A percentile compares a stretch with the other conserved stretches of the same genome.
These are phyloP conservation scores for Leishmania martiniquensis DNA, from an alignment of 208 protist genomes.

Conservation along the genomic window DNA sequence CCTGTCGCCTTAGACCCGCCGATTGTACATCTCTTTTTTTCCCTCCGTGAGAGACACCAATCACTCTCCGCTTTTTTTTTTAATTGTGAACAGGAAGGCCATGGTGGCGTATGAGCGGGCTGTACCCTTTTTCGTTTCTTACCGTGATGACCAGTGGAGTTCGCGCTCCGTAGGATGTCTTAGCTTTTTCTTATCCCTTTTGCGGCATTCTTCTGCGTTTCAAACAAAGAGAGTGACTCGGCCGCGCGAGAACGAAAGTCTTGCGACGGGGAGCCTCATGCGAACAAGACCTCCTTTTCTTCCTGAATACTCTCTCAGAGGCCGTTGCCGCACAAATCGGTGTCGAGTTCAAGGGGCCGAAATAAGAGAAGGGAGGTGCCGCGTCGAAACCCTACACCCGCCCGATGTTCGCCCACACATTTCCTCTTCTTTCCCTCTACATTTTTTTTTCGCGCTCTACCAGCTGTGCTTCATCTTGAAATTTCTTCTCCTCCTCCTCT, in stretches of 20 bases:
- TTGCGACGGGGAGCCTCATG: slow-evolving; percentile 3
- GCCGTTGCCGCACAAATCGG: neutral
- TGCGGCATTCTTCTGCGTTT: neutral
- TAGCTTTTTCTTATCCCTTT: neutral
- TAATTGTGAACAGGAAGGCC: neutral
- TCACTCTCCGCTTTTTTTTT: neutral
- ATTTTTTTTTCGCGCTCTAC: neutral
- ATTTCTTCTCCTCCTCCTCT: neutral
- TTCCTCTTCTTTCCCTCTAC: no score
- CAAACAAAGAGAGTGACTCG: neutral
- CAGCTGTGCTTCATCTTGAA: neutral
- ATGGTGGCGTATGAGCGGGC: neutral
- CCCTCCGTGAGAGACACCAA: no score
- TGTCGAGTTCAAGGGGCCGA: neutral
- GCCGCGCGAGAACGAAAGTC: slow-evolving; percentile 7
- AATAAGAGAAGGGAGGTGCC: neutral
- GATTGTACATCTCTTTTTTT: neutral
- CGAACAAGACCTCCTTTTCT: neutral
- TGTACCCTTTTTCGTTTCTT: neutral
- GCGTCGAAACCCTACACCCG: neutral
- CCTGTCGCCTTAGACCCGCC: neutral
- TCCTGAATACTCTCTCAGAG: neutral
- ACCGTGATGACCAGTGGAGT: neutral
- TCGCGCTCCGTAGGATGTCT: neutral
- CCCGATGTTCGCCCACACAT: neutral